These are phyloP conservation scores for Trichoderma hamatum DNA, from an alignment of 2,329 filamentous ascomycete genomes.

Conservation along the genomic window DNA sequence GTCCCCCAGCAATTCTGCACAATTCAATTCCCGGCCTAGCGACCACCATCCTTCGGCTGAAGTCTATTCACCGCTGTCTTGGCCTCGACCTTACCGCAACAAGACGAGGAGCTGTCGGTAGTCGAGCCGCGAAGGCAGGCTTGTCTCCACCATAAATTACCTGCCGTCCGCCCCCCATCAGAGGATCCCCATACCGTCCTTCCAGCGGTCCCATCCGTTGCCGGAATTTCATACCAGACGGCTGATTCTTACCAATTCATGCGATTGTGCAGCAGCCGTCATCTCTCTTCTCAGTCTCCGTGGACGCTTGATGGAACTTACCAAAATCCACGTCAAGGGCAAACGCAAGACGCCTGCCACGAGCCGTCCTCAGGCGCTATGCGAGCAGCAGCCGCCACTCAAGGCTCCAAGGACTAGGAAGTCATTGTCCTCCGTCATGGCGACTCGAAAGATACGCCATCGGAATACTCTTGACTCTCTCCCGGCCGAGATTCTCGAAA, in stretches of 20 bases:
- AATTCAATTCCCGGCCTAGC: background rate
- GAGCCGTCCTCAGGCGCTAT: constrained; percentile 26
- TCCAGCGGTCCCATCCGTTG: background rate
- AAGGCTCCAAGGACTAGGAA: constrained; percentile 32
- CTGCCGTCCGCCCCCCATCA: background rate
- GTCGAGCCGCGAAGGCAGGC: constrained; percentile 12
- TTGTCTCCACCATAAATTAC: constrained; percentile 19
- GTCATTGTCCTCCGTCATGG: constrained; percentile 38
- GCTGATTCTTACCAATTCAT: background rate
- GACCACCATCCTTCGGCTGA: constrained; percentile 8
- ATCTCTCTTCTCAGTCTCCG: background rate
- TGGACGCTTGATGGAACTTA: constrained; percentile 39
- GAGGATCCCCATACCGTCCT: background rate
- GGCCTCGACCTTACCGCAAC: constrained; percentile 19
- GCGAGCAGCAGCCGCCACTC: background rate
- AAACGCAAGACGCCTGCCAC: constrained; percentile 43
- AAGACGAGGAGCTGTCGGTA: constrained; percentile 23
- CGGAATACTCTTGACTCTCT: constrained; percentile 42
- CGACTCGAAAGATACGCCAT: constrained; percentile 34
- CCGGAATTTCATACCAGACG: background rate
- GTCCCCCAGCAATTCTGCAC: background rate
- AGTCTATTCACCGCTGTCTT: constrained; percentile 23
- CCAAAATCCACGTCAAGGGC: constrained; percentile 52
- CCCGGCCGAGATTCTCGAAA: constrained; percentile 57
- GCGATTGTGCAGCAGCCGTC: background rate